These are phyloP conservation scores for Populus hybrid DNA, from an alignment of 441 rosid species.

Conservation along the genomic window DNA sequence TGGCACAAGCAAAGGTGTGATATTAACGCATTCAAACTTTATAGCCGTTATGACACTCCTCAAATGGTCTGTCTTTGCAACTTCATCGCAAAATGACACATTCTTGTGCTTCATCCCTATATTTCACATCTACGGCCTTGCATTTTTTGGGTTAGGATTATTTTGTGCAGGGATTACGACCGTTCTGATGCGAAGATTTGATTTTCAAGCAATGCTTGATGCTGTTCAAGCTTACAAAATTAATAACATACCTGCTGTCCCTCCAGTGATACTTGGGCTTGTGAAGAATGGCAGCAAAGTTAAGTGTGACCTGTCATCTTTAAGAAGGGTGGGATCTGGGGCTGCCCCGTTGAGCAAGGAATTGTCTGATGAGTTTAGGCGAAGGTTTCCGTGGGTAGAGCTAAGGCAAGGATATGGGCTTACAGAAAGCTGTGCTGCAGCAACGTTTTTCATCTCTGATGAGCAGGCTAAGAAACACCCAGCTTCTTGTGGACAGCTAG, in stretches of 20 bases:
- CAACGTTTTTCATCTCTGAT: slow-evolving; percentile 23
- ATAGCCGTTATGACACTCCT: slow-evolving; percentile 37
- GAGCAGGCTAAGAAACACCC: slow-evolving; percentile 41
- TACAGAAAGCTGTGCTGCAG: slow-evolving; percentile 55
- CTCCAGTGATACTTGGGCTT: slow-evolving; percentile 53
- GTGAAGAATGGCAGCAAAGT: slow-evolving; percentile 36
- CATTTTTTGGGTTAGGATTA: slow-evolving; percentile 52
- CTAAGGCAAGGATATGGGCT: slow-evolving; percentile 67
- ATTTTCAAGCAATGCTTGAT: slow-evolving; percentile 47
- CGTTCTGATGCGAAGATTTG: slow-evolving; percentile 49
- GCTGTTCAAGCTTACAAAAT: slow-evolving; percentile 40
- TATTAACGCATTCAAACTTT: slow-evolving; percentile 56
- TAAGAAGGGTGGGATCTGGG: slow-evolving; percentile 50
- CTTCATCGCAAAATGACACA: slow-evolving; percentile 39
- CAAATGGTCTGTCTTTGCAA: slow-evolving; percentile 43
- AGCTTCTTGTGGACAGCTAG: slow-evolving; percentile 45
- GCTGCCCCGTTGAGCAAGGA: slow-evolving; percentile 72
- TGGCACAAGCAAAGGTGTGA: slow-evolving; percentile 62
- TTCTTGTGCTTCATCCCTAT: slow-evolving; percentile 56
- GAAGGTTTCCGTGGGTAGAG: slow-evolving; percentile 60
- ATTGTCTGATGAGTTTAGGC: slow-evolving; percentile 36
- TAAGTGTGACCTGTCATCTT: slow-evolving; percentile 33
- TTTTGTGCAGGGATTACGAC: slow-evolving; percentile 40
- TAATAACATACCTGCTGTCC: slow-evolving; percentile 57
- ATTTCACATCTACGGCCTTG: slow-evolving; percentile 65